These are phyloP conservation scores for Bauhinia variegata DNA, from an alignment of 306 rosid genomes.

Conservation along the genomic window DNA sequence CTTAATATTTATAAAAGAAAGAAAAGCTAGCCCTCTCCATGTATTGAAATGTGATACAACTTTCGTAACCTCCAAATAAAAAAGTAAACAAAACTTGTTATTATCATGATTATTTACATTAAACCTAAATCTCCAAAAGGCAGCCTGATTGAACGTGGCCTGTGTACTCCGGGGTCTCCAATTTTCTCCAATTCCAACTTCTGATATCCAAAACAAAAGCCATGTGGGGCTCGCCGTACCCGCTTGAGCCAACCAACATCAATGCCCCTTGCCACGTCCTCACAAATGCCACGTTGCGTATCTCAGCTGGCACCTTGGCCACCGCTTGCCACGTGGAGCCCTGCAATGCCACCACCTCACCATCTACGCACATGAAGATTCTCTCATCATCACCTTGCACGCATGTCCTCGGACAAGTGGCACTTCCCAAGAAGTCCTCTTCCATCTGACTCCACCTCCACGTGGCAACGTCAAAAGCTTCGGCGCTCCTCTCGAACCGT, in stretches of 20 bases:
- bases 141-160: slow-evolving; percentile 76
- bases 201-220: slow-evolving; percentile 36
- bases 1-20: too few species aligned
- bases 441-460: slow-evolving; percentile 48
- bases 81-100: too few species aligned
- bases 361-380: slow-evolving; percentile 44
- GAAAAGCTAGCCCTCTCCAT: too few species aligned
- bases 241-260: slow-evolving; percentile 53
- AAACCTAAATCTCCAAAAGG: slow-evolving; percentile 52
- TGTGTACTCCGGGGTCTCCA: slow-evolving; percentile 43
- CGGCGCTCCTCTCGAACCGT: slow-evolving; percentile 57
- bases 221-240: slow-evolving; percentile 52
- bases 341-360: slow-evolving; percentile 25
- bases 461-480: slow-evolving; percentile 47
- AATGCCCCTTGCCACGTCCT: slow-evolving; percentile 41
- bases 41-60: too few species aligned
- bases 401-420: slow-evolving; percentile 57
- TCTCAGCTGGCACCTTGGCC: slow-evolving; percentile 46
- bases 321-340: slow-evolving; percentile 49
- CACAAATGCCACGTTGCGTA: slow-evolving; percentile 45
- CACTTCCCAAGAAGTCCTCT: slow-evolving; percentile 43
- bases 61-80: too few species aligned
- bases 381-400: slow-evolving; percentile 38
- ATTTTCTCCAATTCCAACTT: slow-evolving; percentile 42
- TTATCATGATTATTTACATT: too few species aligned